Base-by-base conservation (phyloP, 768 basidiomycete species). In the Pulveroboletus sp. region DNA sequence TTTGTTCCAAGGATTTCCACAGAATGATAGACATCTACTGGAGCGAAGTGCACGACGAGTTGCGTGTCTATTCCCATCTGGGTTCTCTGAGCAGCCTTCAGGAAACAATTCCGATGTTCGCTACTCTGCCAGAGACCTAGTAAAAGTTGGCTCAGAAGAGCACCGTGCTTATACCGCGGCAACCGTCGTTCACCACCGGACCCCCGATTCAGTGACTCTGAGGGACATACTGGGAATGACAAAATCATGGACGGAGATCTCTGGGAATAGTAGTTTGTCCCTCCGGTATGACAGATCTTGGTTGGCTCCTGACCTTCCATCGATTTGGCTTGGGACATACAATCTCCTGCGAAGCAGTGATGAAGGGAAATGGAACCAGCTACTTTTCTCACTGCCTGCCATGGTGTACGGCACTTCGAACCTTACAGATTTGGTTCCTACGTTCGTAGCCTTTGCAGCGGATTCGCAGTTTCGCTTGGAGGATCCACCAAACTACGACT, bases 311-410 rank as follows among this genome's bases (percentile, higher is more conserved):
- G 8, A 49, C 26, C 54, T 70, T 8, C 37, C 56, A 0, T 41
- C 49, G 1, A 49, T 56, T 6, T 73, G 68, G 60, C 49, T 72
- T 30, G 44, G 59, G 13, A 39, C 60, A 1, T 73, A 70, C 39
- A 45, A 66, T 17, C 40, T 59, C 6, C 62, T 63, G 21, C 65
- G 64, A 37, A 18, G 8, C 10, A 30, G 38, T 24, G 14, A 46
- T 2, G 50, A 46, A 17, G 6, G 18, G 8, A 50, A 62, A 38
- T 56, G 54, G 47, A 59, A 28, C 15, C 58, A 51, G 15, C 21
- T 73, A 8, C 42, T 61, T 11, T 74, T 74, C 41, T 58, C 63
- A 5, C 55, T 73, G 6, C 57, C 69, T 5, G 60, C 69, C 2
- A 61, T 72, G 60, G 61, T 54, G 11, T 73, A 70, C 51, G 41